Evolutionary conservation across 2,329 filamentous ascomycete genomes (phyloP), one percentile per base, ranked within the genome.

Genomic region (Paraphaeosphaeria sporulosa): DNA sequence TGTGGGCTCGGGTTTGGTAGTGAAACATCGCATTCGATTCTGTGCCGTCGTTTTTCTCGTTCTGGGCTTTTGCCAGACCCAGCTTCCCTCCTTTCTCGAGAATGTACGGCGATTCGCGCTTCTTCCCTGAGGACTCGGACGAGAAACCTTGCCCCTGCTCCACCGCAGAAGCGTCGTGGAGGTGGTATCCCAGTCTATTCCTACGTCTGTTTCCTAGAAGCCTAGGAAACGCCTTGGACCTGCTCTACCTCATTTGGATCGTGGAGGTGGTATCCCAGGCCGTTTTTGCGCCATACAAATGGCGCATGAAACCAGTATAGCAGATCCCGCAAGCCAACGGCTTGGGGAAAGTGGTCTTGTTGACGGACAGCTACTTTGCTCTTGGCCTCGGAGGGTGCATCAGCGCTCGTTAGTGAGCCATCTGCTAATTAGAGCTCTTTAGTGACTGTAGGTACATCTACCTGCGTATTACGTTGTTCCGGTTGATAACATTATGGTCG

Each of bases 101-200:
- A 10, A 19, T 2, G n/a, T 44, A 21, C 10, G 51, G 25, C 32
- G 25, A 32, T 10, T 32, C 23, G 25, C 38, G 38, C 25, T 54
- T 54, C 10, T 44, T 19, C 9, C 3, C 13, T 9, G 38, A 10
- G 4, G 15, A 4, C 23, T 47, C 17, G 44, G 23, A 7, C 15
- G 44, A 47, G 44, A 32, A 50, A 15, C 48, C 55, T 40, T 57
- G 55, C 32, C 19, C 34, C 25, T 57, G 47, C 36, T 50, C 47
- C 9, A 48, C 5, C n/a, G 23, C 13, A 4, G 36, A 43, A 4
- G 50, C 30, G 23, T 57, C 46, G 23, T 57, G 55, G 6, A 54
- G 46, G 32, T 21, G 17, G 19, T 47, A 34, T 43, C 25, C 25
- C 25, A 27, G 25, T 4, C 25, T 27, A 27, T 27, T 6, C 6